These are phyloP conservation scores for Rosa multiflora DNA, from an alignment of 306 rosid species.

Conservation along the genomic window DNA sequence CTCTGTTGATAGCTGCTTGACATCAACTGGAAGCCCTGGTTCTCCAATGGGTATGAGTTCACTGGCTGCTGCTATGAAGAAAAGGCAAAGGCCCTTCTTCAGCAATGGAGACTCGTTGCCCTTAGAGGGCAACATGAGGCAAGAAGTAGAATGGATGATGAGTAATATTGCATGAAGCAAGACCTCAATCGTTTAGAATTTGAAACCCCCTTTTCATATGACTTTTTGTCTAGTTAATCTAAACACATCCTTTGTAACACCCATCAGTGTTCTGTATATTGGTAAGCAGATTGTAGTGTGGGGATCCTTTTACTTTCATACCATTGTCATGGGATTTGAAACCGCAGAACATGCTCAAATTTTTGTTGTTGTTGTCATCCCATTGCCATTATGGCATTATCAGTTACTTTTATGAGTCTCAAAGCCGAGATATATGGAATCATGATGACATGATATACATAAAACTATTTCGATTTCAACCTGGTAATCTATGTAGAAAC, in stretches of 20 bases:
- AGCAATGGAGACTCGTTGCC: conserved; percentile 44
- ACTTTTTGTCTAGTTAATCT: conserved; percentile 13
- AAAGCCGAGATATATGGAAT: neutral
- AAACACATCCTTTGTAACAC: conserved; percentile 12
- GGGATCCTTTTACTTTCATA: conserved; percentile 8
- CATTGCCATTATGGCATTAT: neutral
- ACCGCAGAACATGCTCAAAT: neutral
- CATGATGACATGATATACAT: neutral
- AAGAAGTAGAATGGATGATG: conserved; percentile 57
- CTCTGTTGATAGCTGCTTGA: conserved; percentile 44
- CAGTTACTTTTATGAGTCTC: neutral
- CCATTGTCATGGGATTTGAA: neutral
- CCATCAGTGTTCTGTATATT: conserved; percentile 30
- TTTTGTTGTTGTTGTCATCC: neutral
- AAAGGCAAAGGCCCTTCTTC: conserved; percentile 45
- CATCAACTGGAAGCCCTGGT: conserved; percentile 46
- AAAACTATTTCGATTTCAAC: neutral
- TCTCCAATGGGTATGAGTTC: conserved; percentile 40
- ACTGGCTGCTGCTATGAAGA: conserved; percentile 36
- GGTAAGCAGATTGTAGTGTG: conserved; percentile 22
- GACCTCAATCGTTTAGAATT: neutral
- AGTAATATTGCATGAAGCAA: conserved; percentile 43
- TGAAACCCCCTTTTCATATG: conserved; percentile 1
- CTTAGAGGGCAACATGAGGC: conserved; percentile 41
- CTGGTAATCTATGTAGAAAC: neutral